phyloP scores from a whole-genome alignment of 2,329 filamentous ascomycete genomes.

The Aspergillus sclerotialis region DNA sequence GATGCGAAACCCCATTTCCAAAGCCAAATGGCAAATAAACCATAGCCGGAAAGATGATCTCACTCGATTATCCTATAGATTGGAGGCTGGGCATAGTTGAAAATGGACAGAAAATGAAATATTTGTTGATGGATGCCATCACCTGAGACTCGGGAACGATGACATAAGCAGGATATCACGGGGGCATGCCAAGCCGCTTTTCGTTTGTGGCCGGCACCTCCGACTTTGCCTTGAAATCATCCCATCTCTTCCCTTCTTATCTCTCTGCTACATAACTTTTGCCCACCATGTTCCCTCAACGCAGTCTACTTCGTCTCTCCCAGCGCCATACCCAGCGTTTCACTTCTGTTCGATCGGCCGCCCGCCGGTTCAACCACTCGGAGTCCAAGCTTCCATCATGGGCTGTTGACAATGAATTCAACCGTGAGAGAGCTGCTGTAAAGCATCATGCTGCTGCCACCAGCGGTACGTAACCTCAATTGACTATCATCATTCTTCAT shows the following conservation, averaged over 20 bases:
- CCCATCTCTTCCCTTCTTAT: no score
- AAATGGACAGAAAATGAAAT: no score
- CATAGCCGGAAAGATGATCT: no score
- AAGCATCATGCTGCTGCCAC: slow-evolving; percentile 83
- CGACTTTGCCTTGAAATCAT: no score
- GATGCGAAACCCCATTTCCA: slow-evolving; percentile 66
- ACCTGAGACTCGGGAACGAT: no score
- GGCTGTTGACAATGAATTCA: slow-evolving; percentile 78
- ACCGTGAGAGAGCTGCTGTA: slow-evolving; percentile 82
- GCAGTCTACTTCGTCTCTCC: slow-evolving; percentile 54
- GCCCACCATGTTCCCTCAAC: slow-evolving; percentile 57
- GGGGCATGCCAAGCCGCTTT: no score
- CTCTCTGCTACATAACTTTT: neutral
- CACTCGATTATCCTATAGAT: no score
- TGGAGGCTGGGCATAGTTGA: no score
- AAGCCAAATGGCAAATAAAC: slow-evolving; percentile 10
- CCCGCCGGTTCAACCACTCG: slow-evolving; percentile 64
- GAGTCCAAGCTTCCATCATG: slow-evolving; percentile 51
- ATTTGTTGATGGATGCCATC: no score
- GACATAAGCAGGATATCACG: no score
- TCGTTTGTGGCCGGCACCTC: no score
- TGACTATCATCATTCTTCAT: neutral
- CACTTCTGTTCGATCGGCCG: slow-evolving; percentile 47
- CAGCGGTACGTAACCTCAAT: slow-evolving; percentile 57
- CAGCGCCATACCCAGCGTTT: slow-evolving; percentile 56